These are phyloP conservation scores for Ceratobasidium sp. DNA, from an alignment of 1,284 basidiomycete genomes.

Conservation along the genomic window DNA sequence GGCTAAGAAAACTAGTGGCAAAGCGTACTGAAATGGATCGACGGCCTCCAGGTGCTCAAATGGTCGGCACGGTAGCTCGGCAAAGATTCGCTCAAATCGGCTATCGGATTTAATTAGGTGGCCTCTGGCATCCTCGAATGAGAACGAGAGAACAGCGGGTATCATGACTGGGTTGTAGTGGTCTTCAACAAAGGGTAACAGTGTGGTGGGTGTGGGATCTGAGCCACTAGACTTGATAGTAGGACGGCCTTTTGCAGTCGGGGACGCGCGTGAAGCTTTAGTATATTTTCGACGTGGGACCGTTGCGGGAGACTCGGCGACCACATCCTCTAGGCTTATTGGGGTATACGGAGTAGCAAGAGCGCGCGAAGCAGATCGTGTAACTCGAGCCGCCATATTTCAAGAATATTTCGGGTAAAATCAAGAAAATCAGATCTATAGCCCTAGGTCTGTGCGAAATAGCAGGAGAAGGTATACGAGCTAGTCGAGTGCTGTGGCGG, in stretches of 20 bases:
- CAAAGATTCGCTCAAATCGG: constrained; percentile 78
- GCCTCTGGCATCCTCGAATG: constrained; percentile 74
- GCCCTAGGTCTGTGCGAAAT: not conserved
- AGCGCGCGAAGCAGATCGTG: constrained; percentile 18
- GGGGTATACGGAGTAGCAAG: not conserved
- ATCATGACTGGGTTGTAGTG: constrained; percentile 53
- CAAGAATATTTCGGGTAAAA: not conserved
- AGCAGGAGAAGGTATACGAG: not conserved
- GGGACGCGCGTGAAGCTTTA: not conserved
- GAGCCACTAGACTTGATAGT: constrained; percentile 7
- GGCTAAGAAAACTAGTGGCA: constrained; percentile 32
- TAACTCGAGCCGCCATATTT: constrained; percentile 14
- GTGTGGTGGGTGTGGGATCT: not conserved
- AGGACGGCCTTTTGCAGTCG: not conserved
- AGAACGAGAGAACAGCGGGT: constrained; percentile 76
- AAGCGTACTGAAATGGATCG: constrained; percentile 75
- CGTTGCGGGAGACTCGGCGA: not conserved
- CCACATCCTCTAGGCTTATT: not conserved
- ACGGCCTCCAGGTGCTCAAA: constrained; percentile 76
- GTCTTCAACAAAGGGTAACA: constrained; percentile 6
- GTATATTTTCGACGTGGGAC: constrained; percentile 19
- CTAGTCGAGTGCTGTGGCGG: not conserved
- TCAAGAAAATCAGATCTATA: not conserved
- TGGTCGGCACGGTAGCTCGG: constrained; percentile 72
- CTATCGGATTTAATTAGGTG: constrained; percentile 76